phyloP scores from a whole-genome alignment of 2,329 filamentous ascomycete species.

The Chrysosporium queenslandicum region DNA sequence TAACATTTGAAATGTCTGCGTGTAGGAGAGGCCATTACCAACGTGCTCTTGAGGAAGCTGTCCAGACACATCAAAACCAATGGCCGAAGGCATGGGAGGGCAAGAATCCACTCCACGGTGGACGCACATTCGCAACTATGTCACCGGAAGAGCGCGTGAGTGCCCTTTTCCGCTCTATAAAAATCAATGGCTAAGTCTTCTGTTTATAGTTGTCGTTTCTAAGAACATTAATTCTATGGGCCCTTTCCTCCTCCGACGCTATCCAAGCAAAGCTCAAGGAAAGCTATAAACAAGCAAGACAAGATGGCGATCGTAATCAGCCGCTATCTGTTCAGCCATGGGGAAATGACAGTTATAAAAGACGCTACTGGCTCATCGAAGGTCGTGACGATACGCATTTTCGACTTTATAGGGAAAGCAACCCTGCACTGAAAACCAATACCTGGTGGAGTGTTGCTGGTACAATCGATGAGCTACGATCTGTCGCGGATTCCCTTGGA shows the following conservation, averaged over 20 bases:
- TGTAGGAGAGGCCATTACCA: constrained; percentile 80
- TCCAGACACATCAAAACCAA: constrained; percentile 73
- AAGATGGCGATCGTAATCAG: constrained; percentile 69
- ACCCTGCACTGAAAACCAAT: constrained; percentile 59
- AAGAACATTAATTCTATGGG: constrained; percentile 76
- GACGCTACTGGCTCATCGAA: constrained; percentile 88
- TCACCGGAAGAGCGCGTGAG: constrained; percentile 67
- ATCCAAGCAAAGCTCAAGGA: constrained; percentile 74
- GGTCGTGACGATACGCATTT: constrained; percentile 91
- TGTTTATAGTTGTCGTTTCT: constrained; percentile 62
- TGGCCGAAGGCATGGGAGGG: constrained; percentile 79
- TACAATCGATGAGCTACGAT: constrained; percentile 72
- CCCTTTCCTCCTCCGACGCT: constrained; percentile 74
- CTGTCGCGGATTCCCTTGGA: constrained; percentile 64
- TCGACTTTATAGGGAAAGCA: constrained; percentile 86
- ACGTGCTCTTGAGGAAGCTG: constrained; percentile 85
- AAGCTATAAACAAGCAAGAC: constrained; percentile 77
- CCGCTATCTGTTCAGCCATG: constrained; percentile 82
- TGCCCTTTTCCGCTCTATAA: constrained; percentile 4
- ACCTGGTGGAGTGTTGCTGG: constrained; percentile 93
- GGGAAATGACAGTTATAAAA: constrained; percentile 81
- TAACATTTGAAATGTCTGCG: constrained; percentile 11
- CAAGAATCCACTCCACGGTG: constrained; percentile 71
- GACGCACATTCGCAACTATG: constrained; percentile 74
- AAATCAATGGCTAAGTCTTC: constrained; percentile 7